Conservation (phyloP, 768 basidiomycete genomes). For the Cubamyces lactineus region DNA sequence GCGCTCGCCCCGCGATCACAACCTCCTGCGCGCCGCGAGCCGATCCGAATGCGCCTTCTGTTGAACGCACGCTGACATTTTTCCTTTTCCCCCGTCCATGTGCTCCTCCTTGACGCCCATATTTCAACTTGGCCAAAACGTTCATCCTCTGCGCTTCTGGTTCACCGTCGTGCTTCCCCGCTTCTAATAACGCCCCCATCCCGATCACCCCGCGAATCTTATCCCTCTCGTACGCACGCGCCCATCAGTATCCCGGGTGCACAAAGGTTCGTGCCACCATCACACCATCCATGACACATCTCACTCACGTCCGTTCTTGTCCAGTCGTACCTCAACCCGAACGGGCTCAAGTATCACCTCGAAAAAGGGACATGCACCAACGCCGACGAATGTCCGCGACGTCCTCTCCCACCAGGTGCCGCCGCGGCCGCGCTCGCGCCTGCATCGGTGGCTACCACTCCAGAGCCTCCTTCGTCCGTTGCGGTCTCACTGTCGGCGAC, state of each 20-base stretch:
- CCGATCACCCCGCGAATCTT: constrained; percentile 13
- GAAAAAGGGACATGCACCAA: constrained; percentile 66
- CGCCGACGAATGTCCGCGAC: constrained; percentile 24
- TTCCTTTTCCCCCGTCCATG: not conserved
- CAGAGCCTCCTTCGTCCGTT: not conserved
- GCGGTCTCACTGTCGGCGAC: not conserved
- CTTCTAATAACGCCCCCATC: not conserved
- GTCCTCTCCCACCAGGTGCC: constrained; percentile 13
- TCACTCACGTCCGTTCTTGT: constrained; percentile 11
- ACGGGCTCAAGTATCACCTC: constrained; percentile 69
- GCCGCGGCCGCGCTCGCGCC: constrained; percentile 8
- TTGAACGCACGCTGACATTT: constrained; percentile 10
- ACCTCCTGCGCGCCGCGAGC: not conserved
- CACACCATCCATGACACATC: not conserved
- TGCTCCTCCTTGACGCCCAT: not conserved
- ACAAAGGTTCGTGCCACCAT: constrained; percentile 49
- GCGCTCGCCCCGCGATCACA: not conserved
- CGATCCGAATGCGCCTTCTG: not conserved
- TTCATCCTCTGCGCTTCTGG: not conserved
- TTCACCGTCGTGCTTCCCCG: not conserved
- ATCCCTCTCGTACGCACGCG: not conserved
- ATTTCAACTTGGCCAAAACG: not conserved
- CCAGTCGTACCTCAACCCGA: constrained; percentile 65
- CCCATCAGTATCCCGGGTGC: constrained; percentile 45
- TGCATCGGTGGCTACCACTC: not conserved